Base-by-base conservation (phyloP, 768 basidiomycete genomes). In the Crassisporium funariophilum region DNA sequence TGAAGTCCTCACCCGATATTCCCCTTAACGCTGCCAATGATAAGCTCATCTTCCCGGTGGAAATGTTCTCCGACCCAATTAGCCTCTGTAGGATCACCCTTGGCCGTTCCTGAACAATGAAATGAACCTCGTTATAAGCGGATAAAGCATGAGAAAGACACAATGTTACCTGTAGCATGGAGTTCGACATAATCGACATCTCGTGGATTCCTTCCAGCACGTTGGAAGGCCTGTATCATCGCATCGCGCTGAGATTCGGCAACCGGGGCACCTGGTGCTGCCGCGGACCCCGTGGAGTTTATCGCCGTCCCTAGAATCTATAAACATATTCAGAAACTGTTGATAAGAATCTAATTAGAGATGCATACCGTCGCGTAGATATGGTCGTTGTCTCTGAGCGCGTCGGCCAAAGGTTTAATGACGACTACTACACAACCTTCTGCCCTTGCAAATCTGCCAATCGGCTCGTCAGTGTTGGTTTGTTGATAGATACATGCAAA, bases 121-220 rank as follows among this genome's bases (percentile, higher is more conserved):
- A 25, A 10, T 43, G 25, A 6, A 23, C 29, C n/a, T n/a, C n/a
- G n/a, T 15, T 7, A 36, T 25, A 34, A 40, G 15, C 4, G 7
- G n/a, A 21, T 12, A 8, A 24, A 6, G 8, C 38, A 20, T 12
- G 10, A 15, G 6, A 15, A 27, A 35, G 8, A 2, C 33, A 33
- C 21, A 17, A 29, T 36, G 41, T 34, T 40, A 61, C 74, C 77
- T n/a, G 78, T 78, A 15, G 73, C 76, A 46, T 81, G 79, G 9
- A 75, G 49, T 53, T 79, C 78, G 0, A 79, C 64, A 49, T 65
- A 80, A 47, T 78, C 77, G 3, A 73, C 72, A 19, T 79, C 75
- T 1, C 44, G 46, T 2, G 73, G 73, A 13, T 40, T 42, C 19
- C 63, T 58, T 1, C 61, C 56, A 3, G 67, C 64, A 4, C 58